These are phyloP conservation scores for Discostella stelligera DNA, from an alignment of 352 stramenopile genomes.

Conservation along the genomic window DNA sequence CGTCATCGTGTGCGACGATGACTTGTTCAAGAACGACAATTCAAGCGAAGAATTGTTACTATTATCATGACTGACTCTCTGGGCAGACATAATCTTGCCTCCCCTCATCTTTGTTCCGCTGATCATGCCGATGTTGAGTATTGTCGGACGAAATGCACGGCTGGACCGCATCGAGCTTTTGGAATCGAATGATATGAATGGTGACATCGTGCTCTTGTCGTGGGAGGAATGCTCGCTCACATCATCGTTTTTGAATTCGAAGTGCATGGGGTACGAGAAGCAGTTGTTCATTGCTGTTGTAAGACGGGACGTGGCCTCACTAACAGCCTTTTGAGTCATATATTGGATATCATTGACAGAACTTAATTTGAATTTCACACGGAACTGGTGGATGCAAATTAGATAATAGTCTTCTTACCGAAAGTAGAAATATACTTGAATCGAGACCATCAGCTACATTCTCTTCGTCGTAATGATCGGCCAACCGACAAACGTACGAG, in stretches of 20 bases:
- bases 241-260: conserved; percentile 31
- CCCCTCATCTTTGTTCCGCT: conserved; percentile 37
- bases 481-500: conserved; percentile 61
- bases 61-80: conserved; percentile 21
- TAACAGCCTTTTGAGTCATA: conserved; percentile 29
- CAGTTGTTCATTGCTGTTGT: conserved; percentile 43
- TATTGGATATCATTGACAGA: too few species aligned
- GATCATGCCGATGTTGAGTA: conserved; percentile 47
- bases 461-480: conserved; percentile 73
- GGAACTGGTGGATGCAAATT: neutral
- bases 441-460: conserved; percentile 52
- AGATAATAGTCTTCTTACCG: conserved; percentile 34
- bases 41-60: conserved; percentile 19
- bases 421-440: conserved; percentile 64
- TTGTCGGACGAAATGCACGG: conserved; percentile 25
- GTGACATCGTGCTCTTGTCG: conserved; percentile 17
- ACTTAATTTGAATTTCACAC: neutral
- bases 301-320: conserved; percentile 48
- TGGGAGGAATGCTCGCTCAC: conserved; percentile 21
- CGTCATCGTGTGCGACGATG: conserved; percentile 7
- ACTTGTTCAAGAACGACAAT: conserved; percentile 29
- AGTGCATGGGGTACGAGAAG: conserved; percentile 30
- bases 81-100: conserved; percentile 28
- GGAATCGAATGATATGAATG: conserved; percentile 43
- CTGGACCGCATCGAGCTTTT: conserved; percentile 26